Evolutionary conservation across 257 asterid genomes (phyloP), one percentile per base, ranked within the genome.

Genomic region (Cruciata laevipes): DNA sequence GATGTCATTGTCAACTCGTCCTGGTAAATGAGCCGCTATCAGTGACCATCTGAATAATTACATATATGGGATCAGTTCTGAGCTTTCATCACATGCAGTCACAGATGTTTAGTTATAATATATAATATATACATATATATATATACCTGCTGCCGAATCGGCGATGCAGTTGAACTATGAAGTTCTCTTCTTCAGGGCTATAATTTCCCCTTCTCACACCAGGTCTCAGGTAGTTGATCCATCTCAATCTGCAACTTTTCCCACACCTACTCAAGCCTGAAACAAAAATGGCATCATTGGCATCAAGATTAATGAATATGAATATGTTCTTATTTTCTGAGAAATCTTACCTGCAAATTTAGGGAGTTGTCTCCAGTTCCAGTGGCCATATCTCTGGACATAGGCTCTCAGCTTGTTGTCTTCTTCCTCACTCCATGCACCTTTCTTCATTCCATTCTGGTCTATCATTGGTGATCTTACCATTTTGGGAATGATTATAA

Each of bases 281-380:
- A 52, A 17, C 49, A 40, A 40, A 40, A 40, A 40, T 40, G 49
- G 16, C 49, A 40, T 40, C 17, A 40, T 7, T 35, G 40, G 7
- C 40, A 35, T 35, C 11, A 35, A 35, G 40, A 2, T 35, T 35
- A 27, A 27, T 27, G 2, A 35, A 35, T 35, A 7, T 35, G 4
- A 1, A 7, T 5, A 35, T 35, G 38, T 40, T 40, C 0, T 6
- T 40, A 35, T 35, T 35, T 35, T 35, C 40, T 35, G 11, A 35
- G 9, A 7, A 40, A 40, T 11, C 16, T 52, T 63, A 63, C 75
- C 75, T 0, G 85, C 89, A 10, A 53, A 69, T 55, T 66, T 74
- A 63, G 90, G 87, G 18, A 84, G 79, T 25, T 75, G 71, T 8
- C 84, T 61, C 89, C 89, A 82, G 51, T 79, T 84, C 77, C 79